These are phyloP conservation scores for Penstemon newberryi DNA, from an alignment of 257 asterid genomes.

Conservation along the genomic window DNA sequence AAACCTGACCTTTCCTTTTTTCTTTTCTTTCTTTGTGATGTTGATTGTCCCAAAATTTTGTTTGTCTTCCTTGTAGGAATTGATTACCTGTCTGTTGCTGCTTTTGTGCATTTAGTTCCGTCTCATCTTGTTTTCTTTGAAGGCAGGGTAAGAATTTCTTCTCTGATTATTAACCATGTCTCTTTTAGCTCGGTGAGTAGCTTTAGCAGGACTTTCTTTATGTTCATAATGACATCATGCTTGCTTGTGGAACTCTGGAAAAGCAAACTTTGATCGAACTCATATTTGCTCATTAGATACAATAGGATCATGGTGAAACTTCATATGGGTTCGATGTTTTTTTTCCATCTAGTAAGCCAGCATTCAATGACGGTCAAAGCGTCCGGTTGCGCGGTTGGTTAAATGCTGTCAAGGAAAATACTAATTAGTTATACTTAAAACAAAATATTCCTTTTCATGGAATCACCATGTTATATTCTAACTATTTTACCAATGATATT, in stretches of 20 bases:
- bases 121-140: conserved; percentile 79
- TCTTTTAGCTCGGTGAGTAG: background rate
- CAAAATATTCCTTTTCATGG: no score
- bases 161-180: background rate
- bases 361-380: conserved; percentile 14
- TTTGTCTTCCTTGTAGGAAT: conserved; percentile 47
- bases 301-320: conserved; percentile 18
- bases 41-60: background rate
- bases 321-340: conserved; percentile 16
- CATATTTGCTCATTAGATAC: conserved; percentile 13
- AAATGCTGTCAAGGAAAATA: no score
- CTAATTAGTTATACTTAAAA: no score
- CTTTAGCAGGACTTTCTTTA: no score
- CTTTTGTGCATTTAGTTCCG: conserved; percentile 60
- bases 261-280: conserved; percentile 8
- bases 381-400: background rate
- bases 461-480: no score
- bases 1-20: no score
- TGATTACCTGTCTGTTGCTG: conserved; percentile 96
- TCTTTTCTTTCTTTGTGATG: no score
- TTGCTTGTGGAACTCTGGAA: background rate
- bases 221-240: background rate
- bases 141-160: conserved; percentile 61
- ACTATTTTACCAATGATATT: no score
- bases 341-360: conserved; percentile 14